Conservation (phyloP, 306 rosid species). For the Rosa chinensis region DNA sequence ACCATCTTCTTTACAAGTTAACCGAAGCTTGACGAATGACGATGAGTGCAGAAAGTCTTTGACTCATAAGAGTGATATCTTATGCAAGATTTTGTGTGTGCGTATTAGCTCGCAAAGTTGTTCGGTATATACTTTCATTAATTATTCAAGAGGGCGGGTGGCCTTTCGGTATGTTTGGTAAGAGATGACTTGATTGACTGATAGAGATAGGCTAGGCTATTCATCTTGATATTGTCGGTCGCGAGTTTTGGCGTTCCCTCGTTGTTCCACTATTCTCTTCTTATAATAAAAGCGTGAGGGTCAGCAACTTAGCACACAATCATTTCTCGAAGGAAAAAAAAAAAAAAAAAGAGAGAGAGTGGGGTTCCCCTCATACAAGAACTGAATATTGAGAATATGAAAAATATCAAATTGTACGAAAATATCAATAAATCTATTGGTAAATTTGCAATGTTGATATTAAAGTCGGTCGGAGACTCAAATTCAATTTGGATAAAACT, state of each 20-base stretch:
- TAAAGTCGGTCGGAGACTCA: no score
- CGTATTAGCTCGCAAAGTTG: neutral
- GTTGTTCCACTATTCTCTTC: neutral
- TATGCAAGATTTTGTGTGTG: no score
- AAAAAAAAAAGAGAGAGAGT: no score
- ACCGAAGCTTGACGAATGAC: neutral
- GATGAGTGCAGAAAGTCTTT: neutral
- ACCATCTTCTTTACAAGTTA: neutral
- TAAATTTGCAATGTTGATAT: no score
- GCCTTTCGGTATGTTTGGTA: neutral
- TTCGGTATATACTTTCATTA: neutral
- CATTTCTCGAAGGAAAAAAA: no score
- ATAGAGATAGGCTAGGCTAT: neutral
- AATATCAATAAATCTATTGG: no score
- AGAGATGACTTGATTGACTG: neutral
- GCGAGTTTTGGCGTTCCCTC: neutral
- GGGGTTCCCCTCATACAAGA: no score
- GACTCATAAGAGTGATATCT: neutral
- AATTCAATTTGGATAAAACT: no score
- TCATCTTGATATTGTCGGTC: neutral
- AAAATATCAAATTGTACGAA: no score
- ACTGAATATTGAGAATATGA: no score
- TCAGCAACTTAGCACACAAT: no score
- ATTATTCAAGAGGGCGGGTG: neutral
- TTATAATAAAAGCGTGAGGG: no score